Evolutionary conservation across 192 early-diverging fungal species (phyloP), one percentile per base, ranked within the genome.

Genomic region (Glomus cerebriforme): DNA sequence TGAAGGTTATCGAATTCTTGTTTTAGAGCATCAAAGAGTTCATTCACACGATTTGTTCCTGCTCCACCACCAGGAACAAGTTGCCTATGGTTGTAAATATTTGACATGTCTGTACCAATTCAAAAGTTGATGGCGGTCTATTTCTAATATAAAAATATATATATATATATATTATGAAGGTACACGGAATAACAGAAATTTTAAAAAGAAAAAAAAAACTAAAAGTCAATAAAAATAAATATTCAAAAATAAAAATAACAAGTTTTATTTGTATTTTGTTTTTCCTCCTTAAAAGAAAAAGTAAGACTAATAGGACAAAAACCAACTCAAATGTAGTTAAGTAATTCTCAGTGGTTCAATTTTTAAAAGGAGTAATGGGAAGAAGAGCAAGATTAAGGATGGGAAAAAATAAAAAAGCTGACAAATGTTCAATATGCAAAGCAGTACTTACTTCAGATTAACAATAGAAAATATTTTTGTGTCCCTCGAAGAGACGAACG

Each of bases 21-120:
- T 62, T 90, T 89, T 74, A 96, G 83, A 47, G 93, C 87, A 47
- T 98, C 97, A n/a, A 96, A 83, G 59, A 95, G 85, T 80, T 97
- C 95, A 8, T 88, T 85, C 37, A 95, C 82, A 54, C 93, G 89
- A 35, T 82, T 88, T 26, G 65, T 8, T 13, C 45, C 54, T n/a
- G 17, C n/a, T n/a, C 24, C 15, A 35, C 27, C 26, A n/a, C 62
- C 85, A 77, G 93, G 92, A 6, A 92, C 88, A 91, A 95, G 93
- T 60, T 90, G 89, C 60, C 93, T 90, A 85, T 95, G 92, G 85
- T 92, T 93, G 83, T 95, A 95, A 62, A 92, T 87, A 82, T 89
- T 89, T 19, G 90, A 91, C 91, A 92, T 92, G 7, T 24, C n/a
- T n/a, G n/a, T 24, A 39, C 1, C 7, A 62, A 26, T n/a, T 29